A percentile compares a stretch with the other conserved stretches of the same genome.
Conservation (phyloP, 495 filamentous ascomycete species). For the Aspergillus indologenus region DNA sequence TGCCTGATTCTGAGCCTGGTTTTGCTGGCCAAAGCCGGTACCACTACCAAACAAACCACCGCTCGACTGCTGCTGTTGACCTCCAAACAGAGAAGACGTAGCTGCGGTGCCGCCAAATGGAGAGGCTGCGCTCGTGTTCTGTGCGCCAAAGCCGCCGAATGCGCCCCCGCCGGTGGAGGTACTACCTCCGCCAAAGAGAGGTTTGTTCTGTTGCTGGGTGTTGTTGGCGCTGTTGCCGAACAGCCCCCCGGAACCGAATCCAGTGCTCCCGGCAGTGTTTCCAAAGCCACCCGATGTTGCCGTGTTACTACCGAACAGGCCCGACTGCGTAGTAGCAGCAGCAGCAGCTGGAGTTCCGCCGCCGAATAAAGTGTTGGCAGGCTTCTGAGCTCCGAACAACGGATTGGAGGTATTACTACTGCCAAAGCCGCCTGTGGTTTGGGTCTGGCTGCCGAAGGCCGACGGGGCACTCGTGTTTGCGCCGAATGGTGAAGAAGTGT, state of each 20-base stretch:
- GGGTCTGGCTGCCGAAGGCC: conserved; percentile 43
- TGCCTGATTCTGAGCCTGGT: conserved; percentile 38
- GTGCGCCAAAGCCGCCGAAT: conserved; percentile 41
- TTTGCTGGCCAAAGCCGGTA: conserved; percentile 45
- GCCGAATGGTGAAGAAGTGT: conserved; percentile 52
- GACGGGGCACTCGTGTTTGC: conserved; percentile 45
- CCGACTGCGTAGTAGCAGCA: conserved; percentile 25
- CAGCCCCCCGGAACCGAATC: conserved; percentile 36
- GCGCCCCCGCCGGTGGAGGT: conserved; percentile 33
- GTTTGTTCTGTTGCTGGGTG: conserved; percentile 40
- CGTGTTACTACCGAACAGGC: conserved; percentile 28
- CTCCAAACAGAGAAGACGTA: conserved; percentile 40
- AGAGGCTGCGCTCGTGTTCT: conserved; percentile 33
- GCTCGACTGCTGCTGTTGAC: conserved; percentile 30
- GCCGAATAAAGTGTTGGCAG: conserved; percentile 41
- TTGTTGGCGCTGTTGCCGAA: conserved; percentile 42
- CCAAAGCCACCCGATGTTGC: conserved; percentile 31
- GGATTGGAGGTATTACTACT: conserved; percentile 40
- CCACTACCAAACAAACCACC: conserved; percentile 14
- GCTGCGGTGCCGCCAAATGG: conserved; percentile 39
- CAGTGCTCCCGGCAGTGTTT: conserved; percentile 23
- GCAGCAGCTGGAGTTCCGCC: conserved; percentile 20
- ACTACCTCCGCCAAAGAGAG: conserved; percentile 31
- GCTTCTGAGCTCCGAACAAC: conserved; percentile 40
- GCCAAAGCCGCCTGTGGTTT: conserved; percentile 58